phyloP scores from a whole-genome alignment of 371 early-diverging fungal species.

The Gilbertella persicaria region DNA sequence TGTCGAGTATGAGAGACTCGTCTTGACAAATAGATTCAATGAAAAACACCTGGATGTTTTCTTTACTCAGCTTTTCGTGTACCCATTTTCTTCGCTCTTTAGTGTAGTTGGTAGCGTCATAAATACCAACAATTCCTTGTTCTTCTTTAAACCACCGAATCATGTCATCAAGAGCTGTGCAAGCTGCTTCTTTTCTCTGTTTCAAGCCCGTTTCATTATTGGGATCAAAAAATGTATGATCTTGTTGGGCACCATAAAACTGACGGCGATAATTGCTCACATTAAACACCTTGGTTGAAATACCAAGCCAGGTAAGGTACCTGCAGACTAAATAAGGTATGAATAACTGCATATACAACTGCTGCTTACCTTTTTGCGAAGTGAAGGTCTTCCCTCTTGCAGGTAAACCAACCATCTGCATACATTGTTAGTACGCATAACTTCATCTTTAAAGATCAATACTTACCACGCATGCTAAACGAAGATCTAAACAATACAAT shows the following conservation, averaged over 20 bases:
- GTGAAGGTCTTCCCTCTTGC: slow-evolving; percentile 93
- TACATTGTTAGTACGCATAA: slow-evolving; percentile 5
- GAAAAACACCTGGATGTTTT: slow-evolving; percentile 88
- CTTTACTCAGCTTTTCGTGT: slow-evolving; percentile 60
- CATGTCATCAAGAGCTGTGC: slow-evolving; percentile 88
- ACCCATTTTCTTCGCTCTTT: slow-evolving; percentile 74
- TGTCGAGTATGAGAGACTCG: slow-evolving; percentile 76
- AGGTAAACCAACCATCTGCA: slow-evolving; percentile 83
- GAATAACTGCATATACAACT: too few species aligned
- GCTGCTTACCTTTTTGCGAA: slow-evolving; percentile 82
- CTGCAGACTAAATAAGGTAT: slow-evolving; percentile 65
- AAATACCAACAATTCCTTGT: slow-evolving; percentile 84
- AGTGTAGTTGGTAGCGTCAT: slow-evolving; percentile 97
- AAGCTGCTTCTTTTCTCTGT: slow-evolving; percentile 80
- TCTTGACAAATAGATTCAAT: slow-evolving; percentile 95
- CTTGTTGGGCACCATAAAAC: slow-evolving; percentile 77
- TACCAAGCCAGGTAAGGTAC: slow-evolving; percentile 95
- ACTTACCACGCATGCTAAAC: slow-evolving; percentile 43
- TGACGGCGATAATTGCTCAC: slow-evolving; percentile 93
- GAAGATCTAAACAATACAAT: slow-evolving; percentile 23
- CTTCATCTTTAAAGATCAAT: neutral
- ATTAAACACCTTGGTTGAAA: slow-evolving; percentile 87
- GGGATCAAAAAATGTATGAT: slow-evolving; percentile 91
- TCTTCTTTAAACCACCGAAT: slow-evolving; percentile 84
- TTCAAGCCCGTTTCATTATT: slow-evolving; percentile 69